Evolutionary conservation across 164 flowering plant species (phyloP), one percentile per base, ranked within the genome.

Genomic region (Liquidambar formosana): DNA sequence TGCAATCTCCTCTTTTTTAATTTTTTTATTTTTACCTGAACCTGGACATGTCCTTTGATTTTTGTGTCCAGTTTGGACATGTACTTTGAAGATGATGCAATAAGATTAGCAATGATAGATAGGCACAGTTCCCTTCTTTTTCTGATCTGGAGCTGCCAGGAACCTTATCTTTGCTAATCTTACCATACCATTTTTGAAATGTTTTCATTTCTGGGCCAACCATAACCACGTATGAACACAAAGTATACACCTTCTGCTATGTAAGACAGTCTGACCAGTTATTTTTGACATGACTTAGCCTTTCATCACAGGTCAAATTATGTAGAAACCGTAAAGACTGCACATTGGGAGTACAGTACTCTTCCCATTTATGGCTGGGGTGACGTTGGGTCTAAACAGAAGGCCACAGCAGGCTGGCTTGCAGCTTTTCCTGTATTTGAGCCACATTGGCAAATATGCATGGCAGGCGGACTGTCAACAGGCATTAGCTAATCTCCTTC

Each of bases 391-490:
- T 80, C 88, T 27, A 88, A 85, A 65, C 99, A 92, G 75, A 89
- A 91, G 81, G 75, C 99, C 8, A 89, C 99, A 10, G 99, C 99
- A 10, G 97, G 99, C 25, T 95, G 99, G 99, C 96, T 88, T 68
- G 99, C 99, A 62, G 97, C 96, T 54, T 89, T 95, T 79, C 99
- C 99, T 64, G 89, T 95, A 27, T 95, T 92, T 82, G 99, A 95
- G 76, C 99, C 99, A 61, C 99, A 95, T 74, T 95, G 97, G 99
- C 99, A 95, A 80, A 77, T 95, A 68, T 92, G 99, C 86, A 88
- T 95, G 99, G 99, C 97, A 15, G 83, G 90, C 13, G 99, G 99
- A 61, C 84, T 92, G 63, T 95, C 99, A 71, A 88, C 99, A 85
- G 99, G 99, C 78, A 77, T 58, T 65, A n/a, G 15, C 66, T 60